Percentiles rank a stretch among this genome's conserved stretches.
Conservation (phyloP, 2,329 filamentous ascomycete species). For the Verticillium albo-atrum region DNA sequence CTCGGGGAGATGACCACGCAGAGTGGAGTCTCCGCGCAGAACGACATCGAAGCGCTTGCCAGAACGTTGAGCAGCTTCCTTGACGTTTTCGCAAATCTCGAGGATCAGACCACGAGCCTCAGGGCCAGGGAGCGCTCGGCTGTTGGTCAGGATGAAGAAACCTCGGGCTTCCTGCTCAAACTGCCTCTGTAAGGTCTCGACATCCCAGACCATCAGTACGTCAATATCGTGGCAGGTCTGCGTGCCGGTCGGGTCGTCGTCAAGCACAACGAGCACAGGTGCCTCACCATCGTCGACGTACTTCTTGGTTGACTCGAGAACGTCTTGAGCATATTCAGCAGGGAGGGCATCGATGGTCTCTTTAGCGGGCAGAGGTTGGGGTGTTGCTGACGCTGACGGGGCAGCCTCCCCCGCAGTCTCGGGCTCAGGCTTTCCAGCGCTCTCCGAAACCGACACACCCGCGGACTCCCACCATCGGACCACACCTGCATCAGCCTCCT, state of each 20-base stretch:
- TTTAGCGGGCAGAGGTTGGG: slow-evolving; percentile 12
- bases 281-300: slow-evolving; percentile 13
- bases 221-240: slow-evolving; percentile 56
- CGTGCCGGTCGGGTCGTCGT: slow-evolving; percentile 57
- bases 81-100: slow-evolving; percentile 46
- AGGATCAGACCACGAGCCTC: slow-evolving; percentile 42
- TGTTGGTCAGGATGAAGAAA: slow-evolving; percentile 59
- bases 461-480: slow-evolving; percentile 33
- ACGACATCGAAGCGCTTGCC: slow-evolving; percentile 47
- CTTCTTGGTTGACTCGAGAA: slow-evolving; percentile 13
- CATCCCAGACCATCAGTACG: slow-evolving; percentile 51
- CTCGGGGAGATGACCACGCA: slow-evolving; percentile 52
- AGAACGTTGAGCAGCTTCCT: slow-evolving; percentile 33
- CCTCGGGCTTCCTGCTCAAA: slow-evolving; percentile 27
- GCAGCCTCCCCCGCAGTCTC: not conserved
- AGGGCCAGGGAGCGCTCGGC: slow-evolving; percentile 45
- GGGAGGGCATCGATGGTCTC: slow-evolving; percentile 17
- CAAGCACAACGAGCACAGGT: slow-evolving; percentile 32
- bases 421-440: slow-evolving; percentile 2
- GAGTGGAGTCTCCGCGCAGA: slow-evolving; percentile 51
- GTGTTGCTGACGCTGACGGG: not conserved
- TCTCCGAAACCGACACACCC: slow-evolving; percentile 13
- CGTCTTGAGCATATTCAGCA: slow-evolving; percentile 13
- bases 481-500: slow-evolving; percentile 28
- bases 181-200: slow-evolving; percentile 12